Evolutionary conservation across 306 rosid species (phyloP).

Genomic region (Quercus variabilis): DNA sequence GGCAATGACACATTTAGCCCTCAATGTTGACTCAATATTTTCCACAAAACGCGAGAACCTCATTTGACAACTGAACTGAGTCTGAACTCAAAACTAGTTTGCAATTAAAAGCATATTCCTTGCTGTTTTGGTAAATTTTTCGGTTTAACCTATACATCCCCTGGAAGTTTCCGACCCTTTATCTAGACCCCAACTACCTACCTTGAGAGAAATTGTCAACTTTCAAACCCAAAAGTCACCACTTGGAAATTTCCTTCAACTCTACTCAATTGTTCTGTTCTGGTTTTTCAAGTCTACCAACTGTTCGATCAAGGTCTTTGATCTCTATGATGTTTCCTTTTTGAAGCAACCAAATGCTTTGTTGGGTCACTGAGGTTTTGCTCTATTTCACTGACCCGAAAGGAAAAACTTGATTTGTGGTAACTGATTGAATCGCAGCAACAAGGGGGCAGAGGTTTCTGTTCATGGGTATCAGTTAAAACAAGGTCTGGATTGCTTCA

Average conservation of each 20-base stretch:
- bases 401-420: constrained; percentile 3
- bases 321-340: constrained; percentile 1
- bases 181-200: background rate
- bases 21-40: too few relatives aligned
- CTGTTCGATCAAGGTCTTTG: constrained; percentile 14
- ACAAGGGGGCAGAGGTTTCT: constrained; percentile 19
- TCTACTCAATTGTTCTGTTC: background rate
- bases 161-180: constrained; percentile 11
- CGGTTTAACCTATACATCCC: background rate
- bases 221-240: constrained; percentile 2
- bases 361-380: constrained; percentile 11
- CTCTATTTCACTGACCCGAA: constrained; percentile 4
- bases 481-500: constrained; percentile 35
- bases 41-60: too few relatives aligned
- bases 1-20: too few relatives aligned
- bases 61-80: too few relatives aligned
- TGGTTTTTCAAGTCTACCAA: constrained; percentile 21
- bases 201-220: background rate
- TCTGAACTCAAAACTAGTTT: too few relatives aligned
- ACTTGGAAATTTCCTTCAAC: background rate
- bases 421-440: constrained; percentile 16
- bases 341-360: constrained; percentile 7
- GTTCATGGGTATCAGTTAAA: constrained; percentile 12
- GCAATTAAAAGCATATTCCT: background rate
- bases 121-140: background rate